These are phyloP conservation scores for Delphinella strobiligena DNA, from an alignment of 2,329 filamentous ascomycete species.

Conservation along the genomic window DNA sequence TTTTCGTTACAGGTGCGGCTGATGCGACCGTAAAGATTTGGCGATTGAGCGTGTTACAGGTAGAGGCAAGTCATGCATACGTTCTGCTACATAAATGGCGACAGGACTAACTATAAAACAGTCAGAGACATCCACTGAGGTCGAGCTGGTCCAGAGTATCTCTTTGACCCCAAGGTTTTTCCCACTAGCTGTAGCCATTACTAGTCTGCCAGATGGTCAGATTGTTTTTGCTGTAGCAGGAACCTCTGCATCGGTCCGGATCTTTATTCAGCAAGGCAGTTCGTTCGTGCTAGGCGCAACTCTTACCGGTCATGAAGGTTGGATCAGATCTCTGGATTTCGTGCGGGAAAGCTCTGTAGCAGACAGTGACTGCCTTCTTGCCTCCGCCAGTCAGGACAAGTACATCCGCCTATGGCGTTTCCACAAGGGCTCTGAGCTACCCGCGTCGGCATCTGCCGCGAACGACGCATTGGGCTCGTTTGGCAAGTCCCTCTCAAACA, in stretches of 20 bases:
- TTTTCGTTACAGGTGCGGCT: conserved; percentile 49
- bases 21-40: conserved; percentile 56
- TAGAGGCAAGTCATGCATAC: too few species aligned
- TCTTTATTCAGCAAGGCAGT: conserved; percentile 51
- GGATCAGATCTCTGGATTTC: conserved; percentile 81
- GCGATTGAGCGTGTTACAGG: conserved; percentile 45
- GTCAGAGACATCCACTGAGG: conserved; percentile 11
- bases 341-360: conserved; percentile 45
- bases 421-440: conserved; percentile 55
- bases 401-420: conserved; percentile 91
- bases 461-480: conserved; percentile 48
- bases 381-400: conserved; percentile 94
- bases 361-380: conserved; percentile 62
- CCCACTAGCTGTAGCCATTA: conserved; percentile 63
- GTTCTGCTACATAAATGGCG: too few species aligned
- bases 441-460: conserved; percentile 42
- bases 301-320: conserved; percentile 82
- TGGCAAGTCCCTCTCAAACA: conserved; percentile 73
- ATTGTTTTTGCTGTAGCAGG: conserved; percentile 66
- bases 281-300: conserved; percentile 63
- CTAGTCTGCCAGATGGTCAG: conserved; percentile 38
- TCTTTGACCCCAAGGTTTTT: conserved; percentile 67
- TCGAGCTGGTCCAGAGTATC: conserved; percentile 56
- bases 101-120: too few species aligned
- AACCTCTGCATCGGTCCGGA: conserved; percentile 68